Conservation (phyloP, 2,329 filamentous ascomycete species). For the Alternaria sp. region DNA sequence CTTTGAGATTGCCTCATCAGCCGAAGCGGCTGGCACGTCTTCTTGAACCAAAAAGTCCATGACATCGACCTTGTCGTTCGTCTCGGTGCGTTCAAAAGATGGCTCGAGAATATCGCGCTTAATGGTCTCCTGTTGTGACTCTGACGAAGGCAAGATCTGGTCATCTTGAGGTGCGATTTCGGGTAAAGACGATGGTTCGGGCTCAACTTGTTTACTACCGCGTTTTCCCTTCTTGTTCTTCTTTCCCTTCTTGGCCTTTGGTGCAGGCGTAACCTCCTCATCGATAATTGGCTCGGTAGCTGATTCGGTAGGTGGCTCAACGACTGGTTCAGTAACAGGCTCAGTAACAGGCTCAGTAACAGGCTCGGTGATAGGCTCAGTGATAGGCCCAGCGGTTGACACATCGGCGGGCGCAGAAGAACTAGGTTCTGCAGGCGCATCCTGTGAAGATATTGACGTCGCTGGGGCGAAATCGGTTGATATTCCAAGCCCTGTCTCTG, state of each 20-base stretch:
- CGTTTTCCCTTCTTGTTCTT: slow-evolving; percentile 44
- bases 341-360: not conserved
- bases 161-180: slow-evolving; percentile 12
- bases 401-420: not conserved
- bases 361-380: not conserved
- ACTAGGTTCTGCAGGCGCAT: not conserved
- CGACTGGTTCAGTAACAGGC: not conserved
- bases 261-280: slow-evolving; percentile 4
- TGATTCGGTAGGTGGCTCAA: not conserved
- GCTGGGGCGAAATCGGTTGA: slow-evolving; percentile 19
- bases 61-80: slow-evolving; percentile 18
- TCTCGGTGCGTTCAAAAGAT: slow-evolving; percentile 25
- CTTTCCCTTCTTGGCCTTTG: slow-evolving; percentile 45
- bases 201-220: slow-evolving; percentile 30
- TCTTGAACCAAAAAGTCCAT: slow-evolving; percentile 26
- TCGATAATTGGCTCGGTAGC: not conserved
- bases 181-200: slow-evolving; percentile 18
- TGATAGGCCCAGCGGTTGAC: not conserved
- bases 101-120: slow-evolving; percentile 37
- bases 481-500: not conserved
- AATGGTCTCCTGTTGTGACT: slow-evolving; percentile 21
- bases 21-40: not conserved
- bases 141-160: not conserved
- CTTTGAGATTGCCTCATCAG: not conserved
- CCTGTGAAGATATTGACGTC: not conserved